Evolutionary conservation across 1,139 yeast genomes (phyloP).

Genomic region (Scheffersomyces quercinus): DNA sequence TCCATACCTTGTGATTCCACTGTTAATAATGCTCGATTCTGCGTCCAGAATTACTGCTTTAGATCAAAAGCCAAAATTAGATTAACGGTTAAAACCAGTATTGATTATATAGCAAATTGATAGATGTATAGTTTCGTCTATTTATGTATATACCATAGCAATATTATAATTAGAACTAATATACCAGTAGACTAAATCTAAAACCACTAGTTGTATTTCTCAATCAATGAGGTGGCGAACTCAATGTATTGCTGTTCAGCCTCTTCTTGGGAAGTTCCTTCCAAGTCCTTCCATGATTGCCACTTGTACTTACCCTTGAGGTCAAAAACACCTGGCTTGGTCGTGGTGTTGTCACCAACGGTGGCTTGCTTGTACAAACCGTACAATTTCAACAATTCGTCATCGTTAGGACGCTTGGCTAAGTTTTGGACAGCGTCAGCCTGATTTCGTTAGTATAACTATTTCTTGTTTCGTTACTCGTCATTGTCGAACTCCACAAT

Average conservation of each 20-base stretch:
- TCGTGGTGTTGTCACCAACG: constrained; percentile 86
- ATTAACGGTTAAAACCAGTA: too few species aligned
- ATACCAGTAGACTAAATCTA: too few species aligned
- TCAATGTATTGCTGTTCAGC: constrained; percentile 87
- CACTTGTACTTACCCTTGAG: constrained; percentile 96
- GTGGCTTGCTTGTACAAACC: constrained; percentile 97
- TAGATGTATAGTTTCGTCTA: too few species aligned
- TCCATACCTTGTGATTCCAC: constrained; percentile 71
- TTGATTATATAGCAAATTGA: too few species aligned
- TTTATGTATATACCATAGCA: too few species aligned
- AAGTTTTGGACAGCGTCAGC: constrained; percentile 80
- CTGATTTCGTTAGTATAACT: constrained; percentile 32
- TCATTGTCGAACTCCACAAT: background rate
- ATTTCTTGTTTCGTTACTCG: constrained; percentile 1
- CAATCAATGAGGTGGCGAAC: constrained; percentile 67
- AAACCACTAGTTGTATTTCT: constrained; percentile 29
- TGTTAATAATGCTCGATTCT: constrained; percentile 52
- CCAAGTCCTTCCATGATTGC: constrained; percentile 91
- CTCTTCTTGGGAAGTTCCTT: constrained; percentile 84
- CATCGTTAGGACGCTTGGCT: constrained; percentile 78
- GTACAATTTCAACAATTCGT: constrained; percentile 80
- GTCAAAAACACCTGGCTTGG: constrained; percentile 85
- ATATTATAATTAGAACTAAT: too few species aligned
- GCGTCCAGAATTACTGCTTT: background rate
- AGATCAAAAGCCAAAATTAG: too few species aligned